Conservation (phyloP, 1,284 basidiomycete genomes). For the Coniferiporia sulphurascens region DNA sequence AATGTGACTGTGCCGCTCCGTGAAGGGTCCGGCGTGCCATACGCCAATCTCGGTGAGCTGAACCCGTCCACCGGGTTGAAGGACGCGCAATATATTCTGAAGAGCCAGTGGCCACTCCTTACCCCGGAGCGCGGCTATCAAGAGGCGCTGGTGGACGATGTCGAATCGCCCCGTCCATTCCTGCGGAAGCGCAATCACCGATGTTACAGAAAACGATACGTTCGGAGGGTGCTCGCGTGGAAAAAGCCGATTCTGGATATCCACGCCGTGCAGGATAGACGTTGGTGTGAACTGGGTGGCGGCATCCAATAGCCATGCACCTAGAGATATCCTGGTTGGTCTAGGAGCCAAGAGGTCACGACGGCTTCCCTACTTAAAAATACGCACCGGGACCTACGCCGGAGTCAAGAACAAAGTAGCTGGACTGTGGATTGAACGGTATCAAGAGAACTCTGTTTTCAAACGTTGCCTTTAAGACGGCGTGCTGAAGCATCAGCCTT, state of each 20-base stretch:
- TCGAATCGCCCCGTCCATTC: conserved; percentile 26
- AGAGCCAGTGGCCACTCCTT: conserved; percentile 26
- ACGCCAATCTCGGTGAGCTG: conserved; percentile 26
- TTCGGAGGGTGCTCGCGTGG: conserved; percentile 18
- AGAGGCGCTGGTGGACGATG: conserved; percentile 30
- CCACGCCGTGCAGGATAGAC: conserved; percentile 1
- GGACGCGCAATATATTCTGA: conserved; percentile 26
- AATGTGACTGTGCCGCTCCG: background rate
- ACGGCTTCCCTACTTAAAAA: background rate
- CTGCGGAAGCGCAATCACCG: background rate
- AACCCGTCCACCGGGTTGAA: conserved; percentile 27
- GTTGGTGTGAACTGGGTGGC: background rate
- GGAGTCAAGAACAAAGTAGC: conserved; percentile 5
- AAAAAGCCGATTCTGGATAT: background rate
- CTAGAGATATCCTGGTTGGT: background rate
- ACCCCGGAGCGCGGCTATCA: conserved; percentile 26
- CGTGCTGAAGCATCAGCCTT: conserved; percentile 1
- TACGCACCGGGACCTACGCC: conserved; percentile 2
- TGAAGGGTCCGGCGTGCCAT: background rate
- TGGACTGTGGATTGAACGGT: background rate
- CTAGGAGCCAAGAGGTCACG: too few relatives aligned
- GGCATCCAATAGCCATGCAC: background rate
- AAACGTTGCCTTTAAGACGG: background rate
- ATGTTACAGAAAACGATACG: conserved; percentile 21
- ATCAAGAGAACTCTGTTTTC: background rate